A percentile compares a stretch with the other conserved stretches of the same genome.
These are phyloP conservation scores for Cladophialophora psammophila DNA, from an alignment of 2,329 filamentous ascomycete genomes.

Conservation along the genomic window DNA sequence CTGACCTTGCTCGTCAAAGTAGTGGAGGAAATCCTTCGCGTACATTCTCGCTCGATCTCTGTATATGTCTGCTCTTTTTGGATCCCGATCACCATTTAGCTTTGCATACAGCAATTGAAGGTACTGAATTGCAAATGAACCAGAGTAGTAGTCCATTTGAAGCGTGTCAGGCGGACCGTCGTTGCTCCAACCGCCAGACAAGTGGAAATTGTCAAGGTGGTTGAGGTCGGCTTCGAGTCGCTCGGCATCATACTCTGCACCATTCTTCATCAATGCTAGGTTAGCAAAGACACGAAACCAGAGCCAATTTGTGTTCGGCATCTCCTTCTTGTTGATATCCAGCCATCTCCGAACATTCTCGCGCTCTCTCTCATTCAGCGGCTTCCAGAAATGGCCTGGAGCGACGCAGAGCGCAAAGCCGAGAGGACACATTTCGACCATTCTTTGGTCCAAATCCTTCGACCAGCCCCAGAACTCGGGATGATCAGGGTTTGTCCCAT, in stretches of 20 bases:
- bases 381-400: constrained; percentile 69
- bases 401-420: constrained; percentile 77
- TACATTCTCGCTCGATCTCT: constrained; percentile 70
- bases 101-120: constrained; percentile 79
- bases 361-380: constrained; percentile 67
- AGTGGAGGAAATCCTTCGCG: constrained; percentile 76
- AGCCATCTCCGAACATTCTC: constrained; percentile 75
- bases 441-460: constrained; percentile 78
- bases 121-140: constrained; percentile 82
- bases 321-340: constrained; percentile 79
- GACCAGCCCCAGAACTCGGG: constrained; percentile 80
- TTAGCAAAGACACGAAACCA: constrained; percentile 90
- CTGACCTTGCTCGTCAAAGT: constrained; percentile 72
- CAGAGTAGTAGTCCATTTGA: constrained; percentile 87
- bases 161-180: constrained; percentile 80
- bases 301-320: constrained; percentile 72
- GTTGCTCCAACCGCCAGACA: constrained; percentile 83
- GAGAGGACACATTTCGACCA: constrained; percentile 85
- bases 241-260: constrained; percentile 72
- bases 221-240: constrained; percentile 77
- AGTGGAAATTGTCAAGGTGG: constrained; percentile 80
- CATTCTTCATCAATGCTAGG: constrained; percentile 76
- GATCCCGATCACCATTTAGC: constrained; percentile 70
- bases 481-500: constrained; percentile 73
- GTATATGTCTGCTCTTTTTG: constrained; percentile 71